Conservation (phyloP, 225 moss, liverwort and hornwort species). For the Pseudoscleropodium purum region DNA sequence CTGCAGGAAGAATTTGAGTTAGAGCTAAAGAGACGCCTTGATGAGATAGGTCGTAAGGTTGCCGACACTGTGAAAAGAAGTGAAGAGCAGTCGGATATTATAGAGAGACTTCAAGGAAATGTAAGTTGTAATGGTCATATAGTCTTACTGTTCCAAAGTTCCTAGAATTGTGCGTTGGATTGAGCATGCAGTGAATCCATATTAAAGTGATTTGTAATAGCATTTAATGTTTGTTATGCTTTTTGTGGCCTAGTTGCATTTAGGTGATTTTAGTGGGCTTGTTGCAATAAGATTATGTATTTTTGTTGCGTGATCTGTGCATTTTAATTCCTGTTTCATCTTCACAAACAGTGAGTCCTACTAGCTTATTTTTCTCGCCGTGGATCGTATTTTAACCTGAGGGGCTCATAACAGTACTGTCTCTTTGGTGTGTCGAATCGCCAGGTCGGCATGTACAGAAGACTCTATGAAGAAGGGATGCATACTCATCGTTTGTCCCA, state of each 20-base stretch:
- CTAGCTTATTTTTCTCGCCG: neutral
- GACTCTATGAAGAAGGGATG: slow-evolving; percentile 86
- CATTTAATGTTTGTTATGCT: neutral
- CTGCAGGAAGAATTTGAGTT: slow-evolving; percentile 64
- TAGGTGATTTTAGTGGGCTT: neutral
- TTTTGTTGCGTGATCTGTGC: neutral
- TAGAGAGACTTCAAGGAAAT: slow-evolving; percentile 80
- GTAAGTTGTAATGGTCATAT: slow-evolving; percentile 15
- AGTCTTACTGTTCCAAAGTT: neutral
- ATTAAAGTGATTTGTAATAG: neutral
- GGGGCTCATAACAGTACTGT: neutral
- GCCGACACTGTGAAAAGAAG: slow-evolving; percentile 67
- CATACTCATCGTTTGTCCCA: slow-evolving; percentile 52
- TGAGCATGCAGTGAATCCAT: neutral
- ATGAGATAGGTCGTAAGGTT: slow-evolving; percentile 80
- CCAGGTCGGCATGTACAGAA: slow-evolving; percentile 89
- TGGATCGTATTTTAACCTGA: neutral
- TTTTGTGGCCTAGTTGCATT: neutral
- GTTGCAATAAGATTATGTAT: neutral
- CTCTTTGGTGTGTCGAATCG: neutral
- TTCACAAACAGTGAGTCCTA: neutral
- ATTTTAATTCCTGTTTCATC: neutral
- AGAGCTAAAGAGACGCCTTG: slow-evolving; percentile 73
- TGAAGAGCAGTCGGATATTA: slow-evolving; percentile 82
- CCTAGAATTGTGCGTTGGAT: neutral